Base-by-base conservation (phyloP, 768 basidiomycete genomes). In the Leccinum aurantiacum region DNA sequence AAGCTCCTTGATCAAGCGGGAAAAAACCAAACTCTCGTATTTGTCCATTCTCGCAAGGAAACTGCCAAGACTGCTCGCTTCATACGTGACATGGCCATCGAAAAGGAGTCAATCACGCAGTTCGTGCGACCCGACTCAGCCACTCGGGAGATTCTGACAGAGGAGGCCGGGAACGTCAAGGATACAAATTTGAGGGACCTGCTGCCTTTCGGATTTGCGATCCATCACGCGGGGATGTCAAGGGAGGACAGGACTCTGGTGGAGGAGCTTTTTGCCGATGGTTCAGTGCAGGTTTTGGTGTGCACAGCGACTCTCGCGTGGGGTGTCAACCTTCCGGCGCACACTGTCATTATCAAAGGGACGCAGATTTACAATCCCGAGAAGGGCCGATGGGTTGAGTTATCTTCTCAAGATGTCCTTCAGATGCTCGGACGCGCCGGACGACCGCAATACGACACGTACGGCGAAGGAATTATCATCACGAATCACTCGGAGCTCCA, bases 301-400 rank as follows among this genome's bases (percentile, higher is more conserved):
- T 97, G 93, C 72, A 99, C 97, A 0, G 97, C 97, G 5, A 98
- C 96, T 2, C 87, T 99, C 38, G 97, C 97, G 1, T 99, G 97
- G 97, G 97, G 96, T 78, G 96, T 99, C 76, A 99, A 99, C 71
- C 78, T 98, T 0, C 97, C 97, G 3, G 96, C 95, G 1, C 97
- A 98, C 64, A 90, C 93, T 8, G 96, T 98, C 76, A 94, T 98
- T 78, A 98, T 99, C 81, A 99, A 98, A 73, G 97, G 97, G n/a
- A 98, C 97, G 0, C 95, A 98, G 76, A 95, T 98, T 62, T 99
- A 98, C 77, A 98, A 97, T 74, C 97, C 97, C 0, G 95, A 97
- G 76, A 97, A 98, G 76, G 97, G 97, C 19, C 87, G 91, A 4
- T 99, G 97, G 97, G 90, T 91, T 4, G 97, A 98, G 72, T 77